Percentiles rank a stretch among this genome's conserved stretches.
phyloP scores from a whole-genome alignment of 169 alveolate genomes.

The Perkinsus olseni region DNA sequence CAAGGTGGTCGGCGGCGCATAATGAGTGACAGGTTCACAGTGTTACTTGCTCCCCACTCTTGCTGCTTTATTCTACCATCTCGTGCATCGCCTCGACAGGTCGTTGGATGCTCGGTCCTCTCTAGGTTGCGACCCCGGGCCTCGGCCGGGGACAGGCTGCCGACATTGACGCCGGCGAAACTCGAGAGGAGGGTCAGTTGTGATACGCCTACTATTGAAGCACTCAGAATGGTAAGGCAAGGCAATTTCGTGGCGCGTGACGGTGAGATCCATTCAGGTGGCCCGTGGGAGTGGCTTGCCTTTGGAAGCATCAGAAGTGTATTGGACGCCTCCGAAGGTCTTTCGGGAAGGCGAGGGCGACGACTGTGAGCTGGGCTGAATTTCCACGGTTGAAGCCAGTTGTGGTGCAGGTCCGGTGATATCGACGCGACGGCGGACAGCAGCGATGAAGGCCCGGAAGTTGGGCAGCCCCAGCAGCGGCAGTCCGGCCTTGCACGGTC shows the following conservation, averaged over 20 bases:
- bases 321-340: background rate
- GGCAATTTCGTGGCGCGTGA: background rate
- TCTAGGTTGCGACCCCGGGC: background rate
- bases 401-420: background rate
- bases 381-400: background rate
- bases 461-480: background rate
- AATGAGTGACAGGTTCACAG: too few species aligned
- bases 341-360: background rate
- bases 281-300: background rate
- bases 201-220: background rate
- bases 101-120: too few species aligned
- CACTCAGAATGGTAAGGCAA: background rate
- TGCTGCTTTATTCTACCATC: too few species aligned
- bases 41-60: too few species aligned
- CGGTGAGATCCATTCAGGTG: background rate
- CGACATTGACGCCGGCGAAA: background rate
- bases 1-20: too few species aligned
- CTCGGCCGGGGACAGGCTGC: background rate
- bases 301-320: background rate
- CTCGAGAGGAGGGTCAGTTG: background rate
- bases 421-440: background rate
- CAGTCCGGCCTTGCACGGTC: background rate
- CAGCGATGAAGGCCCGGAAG: background rate
- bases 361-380: background rate
- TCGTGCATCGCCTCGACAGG: too few species aligned